Base-by-base conservation (phyloP, 2,329 filamentous ascomycete species). In the Trichothecium sympodiale region DNA sequence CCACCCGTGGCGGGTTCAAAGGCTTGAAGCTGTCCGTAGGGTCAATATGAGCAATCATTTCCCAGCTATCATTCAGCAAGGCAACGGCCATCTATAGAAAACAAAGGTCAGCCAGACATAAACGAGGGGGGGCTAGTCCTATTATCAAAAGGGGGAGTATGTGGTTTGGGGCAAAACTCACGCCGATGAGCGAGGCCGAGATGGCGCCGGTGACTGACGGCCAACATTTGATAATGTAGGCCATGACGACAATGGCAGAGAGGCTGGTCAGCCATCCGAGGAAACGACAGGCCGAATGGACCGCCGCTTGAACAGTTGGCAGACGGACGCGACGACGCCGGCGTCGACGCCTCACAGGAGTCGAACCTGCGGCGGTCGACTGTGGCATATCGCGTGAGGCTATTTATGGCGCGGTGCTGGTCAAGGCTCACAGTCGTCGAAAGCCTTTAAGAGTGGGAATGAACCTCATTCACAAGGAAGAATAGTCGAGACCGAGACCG, bases 31-130 rank as follows among this genome's bases (percentile, higher is more conserved):
- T 46, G 10, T 47, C 37, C 7, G 47, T 38, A 7, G 45, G 40
- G 17, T 57, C 50, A 5, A 47, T 43, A 12, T 52, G 41, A 4
- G 55, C 50, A 32, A 53, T 37, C 30, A 53, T 47, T 29, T 59
- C 54, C 55, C 56, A 59, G 45, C 54, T 59, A 32, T 61, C 57
- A 35, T 56, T 56, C 42, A 61, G 49, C 37, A 59, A 45, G 17
- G 57, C 50, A 13, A 57, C 45, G 33, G 46, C 43, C 17, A 46
- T 33, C 20, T 17, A 13, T 18, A 18, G 15, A 15, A 15, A 33
- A 17, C 7, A 13, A 15, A 17, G 7, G 15, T 23, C 16, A 13
- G 16, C 16, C 2, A 15, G 18, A 17, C 13, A 15, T 10, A 30
- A 14, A 17, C 15, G 29, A 31, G 23, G n/a, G n/a, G n/a, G n/a